Percentiles rank a stretch among this genome's conserved stretches.
These are phyloP conservation scores for Cyberlindnera misumaiensis DNA, from an alignment of 805 yeast species.

Conservation along the genomic window DNA sequence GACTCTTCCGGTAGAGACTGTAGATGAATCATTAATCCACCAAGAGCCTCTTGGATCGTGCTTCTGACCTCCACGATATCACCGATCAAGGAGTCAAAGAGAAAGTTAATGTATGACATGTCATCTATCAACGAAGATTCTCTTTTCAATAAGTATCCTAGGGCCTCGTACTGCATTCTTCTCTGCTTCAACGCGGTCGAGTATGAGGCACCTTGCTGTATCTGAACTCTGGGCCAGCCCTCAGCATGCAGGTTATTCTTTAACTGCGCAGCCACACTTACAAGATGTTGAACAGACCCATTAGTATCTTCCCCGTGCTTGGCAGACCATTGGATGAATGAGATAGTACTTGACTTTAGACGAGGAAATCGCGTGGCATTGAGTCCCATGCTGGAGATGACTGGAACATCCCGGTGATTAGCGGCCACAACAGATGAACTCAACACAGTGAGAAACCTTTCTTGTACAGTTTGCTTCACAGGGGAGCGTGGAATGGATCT, in stretches of 20 bases:
- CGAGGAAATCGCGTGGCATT: slow-evolving; percentile 40
- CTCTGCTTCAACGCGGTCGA: slow-evolving; percentile 38
- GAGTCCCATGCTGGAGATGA: slow-evolving; percentile 55
- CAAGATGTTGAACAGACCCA: slow-evolving; percentile 28
- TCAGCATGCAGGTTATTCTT: slow-evolving; percentile 45
- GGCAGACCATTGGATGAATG: slow-evolving; percentile 59
- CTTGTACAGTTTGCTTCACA: slow-evolving; percentile 47
- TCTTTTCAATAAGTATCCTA: slow-evolving; percentile 57
- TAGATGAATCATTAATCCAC: slow-evolving; percentile 48
- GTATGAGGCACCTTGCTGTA: slow-evolving; percentile 31
- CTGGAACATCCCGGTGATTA: slow-evolving; percentile 31
- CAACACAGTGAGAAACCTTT: slow-evolving; percentile 42
- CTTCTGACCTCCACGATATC: slow-evolving; percentile 59
- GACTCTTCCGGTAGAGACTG: slow-evolving; percentile 31
- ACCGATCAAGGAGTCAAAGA: slow-evolving; percentile 61
- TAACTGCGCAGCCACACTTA: slow-evolving; percentile 44
- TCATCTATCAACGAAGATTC: slow-evolving; percentile 37
- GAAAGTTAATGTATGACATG: slow-evolving; percentile 50
- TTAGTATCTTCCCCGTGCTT: slow-evolving; percentile 10
- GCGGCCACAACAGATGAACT: slow-evolving; percentile 50
- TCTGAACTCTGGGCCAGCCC: slow-evolving; percentile 52
- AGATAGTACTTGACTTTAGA: slow-evolving; percentile 50
- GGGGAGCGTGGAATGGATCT: slow-evolving; percentile 38
- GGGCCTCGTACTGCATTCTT: slow-evolving; percentile 66
- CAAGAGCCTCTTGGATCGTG: slow-evolving; percentile 65